phyloP scores from a whole-genome alignment of 2,329 filamentous ascomycete species.

The Arthrocladium fulminans region DNA sequence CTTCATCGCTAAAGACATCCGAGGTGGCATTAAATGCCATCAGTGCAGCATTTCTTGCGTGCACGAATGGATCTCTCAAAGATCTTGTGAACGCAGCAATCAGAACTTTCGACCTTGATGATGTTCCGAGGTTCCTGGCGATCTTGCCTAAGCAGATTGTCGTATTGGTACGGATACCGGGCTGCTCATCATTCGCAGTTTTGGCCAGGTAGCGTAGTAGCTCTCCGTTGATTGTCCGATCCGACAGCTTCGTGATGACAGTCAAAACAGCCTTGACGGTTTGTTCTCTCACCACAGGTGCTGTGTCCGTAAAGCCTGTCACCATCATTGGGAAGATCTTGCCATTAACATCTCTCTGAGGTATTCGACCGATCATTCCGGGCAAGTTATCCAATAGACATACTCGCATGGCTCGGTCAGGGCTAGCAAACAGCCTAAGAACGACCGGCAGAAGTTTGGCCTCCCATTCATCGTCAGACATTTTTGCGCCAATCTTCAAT shows the following conservation, averaged over 20 bases:
- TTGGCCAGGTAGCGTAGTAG: constrained; percentile 84
- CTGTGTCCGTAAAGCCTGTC: constrained; percentile 85
- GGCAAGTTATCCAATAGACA: constrained; percentile 83
- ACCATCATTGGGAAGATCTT: constrained; percentile 95
- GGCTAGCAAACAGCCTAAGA: constrained; percentile 77
- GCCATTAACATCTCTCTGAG: constrained; percentile 84
- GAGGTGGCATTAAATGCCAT: constrained; percentile 76
- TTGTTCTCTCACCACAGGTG: constrained; percentile 87
- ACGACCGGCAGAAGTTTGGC: constrained; percentile 74
- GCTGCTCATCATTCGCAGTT: constrained; percentile 94
- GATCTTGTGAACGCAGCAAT: constrained; percentile 86
- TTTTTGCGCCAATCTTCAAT: constrained; percentile 80
- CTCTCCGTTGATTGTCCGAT: constrained; percentile 88
- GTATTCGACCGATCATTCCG: constrained; percentile 79
- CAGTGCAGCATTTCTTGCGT: constrained; percentile 81
- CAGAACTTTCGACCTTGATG: constrained; percentile 76
- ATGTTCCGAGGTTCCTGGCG: constrained; percentile 70
- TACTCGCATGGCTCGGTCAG: constrained; percentile 84
- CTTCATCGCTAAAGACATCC: constrained; percentile 81
- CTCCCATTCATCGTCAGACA: constrained; percentile 85
- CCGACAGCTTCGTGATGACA: constrained; percentile 80
- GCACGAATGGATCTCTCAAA: constrained; percentile 85
- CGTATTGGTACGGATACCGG: constrained; percentile 93
- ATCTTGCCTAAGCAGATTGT: constrained; percentile 97
- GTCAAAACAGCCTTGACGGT: constrained; percentile 89